Evolutionary conservation across 2,329 filamentous ascomycete species (phyloP), one percentile per base, ranked within the genome.

Genomic region (Coniochaeta sp.): DNA sequence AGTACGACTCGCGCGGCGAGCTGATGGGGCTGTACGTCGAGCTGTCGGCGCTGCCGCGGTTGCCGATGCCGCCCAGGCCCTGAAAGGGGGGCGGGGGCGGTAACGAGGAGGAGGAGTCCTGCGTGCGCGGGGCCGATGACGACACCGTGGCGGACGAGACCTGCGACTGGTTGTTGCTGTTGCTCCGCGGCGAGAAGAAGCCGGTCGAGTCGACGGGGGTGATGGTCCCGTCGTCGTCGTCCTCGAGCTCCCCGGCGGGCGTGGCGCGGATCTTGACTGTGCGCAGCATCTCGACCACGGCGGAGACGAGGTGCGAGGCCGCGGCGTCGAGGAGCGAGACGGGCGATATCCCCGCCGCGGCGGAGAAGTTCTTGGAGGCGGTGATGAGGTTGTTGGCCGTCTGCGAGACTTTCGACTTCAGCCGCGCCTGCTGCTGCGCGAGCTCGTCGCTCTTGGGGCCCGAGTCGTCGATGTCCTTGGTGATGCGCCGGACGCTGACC

Each of bases 371-470:
- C 77, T 96, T 96, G 36, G 91, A 89, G 1, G 93, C 91, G 2
- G 93, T 98, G 68, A 98, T 97, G 61, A 99, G 80, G 69, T 93
- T 95, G 79, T 98, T 98, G 56, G 95, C 93, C 1, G 93, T 96
- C 2, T 89, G 89, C n/a, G 92, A 96, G 3, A 98, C 89, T 61
- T 89, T 88, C 57, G 85, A 83, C 74, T 91, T 96, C 62, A 96
- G 81, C 72, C 88, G 91, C 30, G 80, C 77, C 64, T 86, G 85
- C 63, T 88, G 79, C 64, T 85, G 82, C 40, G 76, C 72, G 30
- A 79, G 63, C 17, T 83, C 78, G 38, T 83, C 83, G 62, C 84
- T 82, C 38, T 75, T 81, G 1, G 79, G 73, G 10, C 77, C 61
- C 14, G 82, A 78, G 55, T 84, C 81, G 58, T 88, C 86, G 30